Conservation (phyloP, 2,329 filamentous ascomycete genomes). For the Aspergillus sp. region DNA sequence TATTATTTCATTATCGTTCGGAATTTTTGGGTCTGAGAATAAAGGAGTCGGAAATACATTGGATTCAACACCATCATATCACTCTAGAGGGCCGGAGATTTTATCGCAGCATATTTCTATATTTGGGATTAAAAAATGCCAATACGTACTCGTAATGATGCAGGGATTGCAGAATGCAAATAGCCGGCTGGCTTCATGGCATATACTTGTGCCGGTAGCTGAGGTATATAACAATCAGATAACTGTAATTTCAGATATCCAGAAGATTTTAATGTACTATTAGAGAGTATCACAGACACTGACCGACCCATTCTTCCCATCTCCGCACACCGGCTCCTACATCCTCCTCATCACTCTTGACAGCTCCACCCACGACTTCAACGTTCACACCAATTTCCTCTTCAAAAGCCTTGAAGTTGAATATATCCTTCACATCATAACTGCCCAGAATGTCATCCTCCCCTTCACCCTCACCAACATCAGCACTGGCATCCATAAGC, state of each 20-base stretch:
- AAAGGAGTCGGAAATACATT: not conserved
- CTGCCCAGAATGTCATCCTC: conserved; percentile 86
- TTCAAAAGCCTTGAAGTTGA: conserved; percentile 77
- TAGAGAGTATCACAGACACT: conserved; percentile 58
- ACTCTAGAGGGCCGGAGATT: conserved; percentile 24
- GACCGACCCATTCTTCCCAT: conserved; percentile 91
- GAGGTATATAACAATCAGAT: not conserved
- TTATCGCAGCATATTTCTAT: not conserved
- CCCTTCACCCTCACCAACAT: conserved; percentile 52
- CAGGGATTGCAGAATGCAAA: not conserved
- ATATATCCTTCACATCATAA: conserved; percentile 72
- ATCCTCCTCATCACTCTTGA: conserved; percentile 56
- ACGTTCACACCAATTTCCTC: conserved; percentile 76
- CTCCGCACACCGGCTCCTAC: conserved; percentile 70
- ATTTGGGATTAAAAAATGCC: not conserved
- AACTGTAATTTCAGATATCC: not conserved
- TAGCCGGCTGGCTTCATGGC: not conserved
- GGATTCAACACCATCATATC: conserved; percentile 7
- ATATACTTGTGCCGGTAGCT: not conserved
- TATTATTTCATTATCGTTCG: not conserved
- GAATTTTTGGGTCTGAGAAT: not conserved
- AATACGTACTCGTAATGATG: not conserved
- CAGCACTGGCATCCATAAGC: conserved; percentile 77
- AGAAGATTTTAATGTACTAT: not conserved
- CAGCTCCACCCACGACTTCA: conserved; percentile 68